These are phyloP conservation scores for Panicum virgatum DNA, from an alignment of 202 grass and related monocot genomes.

Conservation along the genomic window DNA sequence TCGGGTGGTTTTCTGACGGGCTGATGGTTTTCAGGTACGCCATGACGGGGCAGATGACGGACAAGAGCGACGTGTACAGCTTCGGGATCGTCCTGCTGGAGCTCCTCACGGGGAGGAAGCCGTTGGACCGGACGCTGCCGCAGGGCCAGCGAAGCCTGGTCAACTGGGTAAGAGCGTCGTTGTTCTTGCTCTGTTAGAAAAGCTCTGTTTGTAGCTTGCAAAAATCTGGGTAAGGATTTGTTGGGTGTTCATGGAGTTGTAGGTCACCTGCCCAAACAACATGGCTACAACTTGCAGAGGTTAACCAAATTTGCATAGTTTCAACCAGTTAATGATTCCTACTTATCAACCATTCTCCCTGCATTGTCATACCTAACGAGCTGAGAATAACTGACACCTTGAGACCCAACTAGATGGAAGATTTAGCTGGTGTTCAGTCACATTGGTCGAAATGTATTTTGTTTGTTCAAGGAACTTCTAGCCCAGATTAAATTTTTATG, in stretches of 20 bases:
- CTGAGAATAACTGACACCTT: background rate
- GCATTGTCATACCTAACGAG: constrained; percentile 11
- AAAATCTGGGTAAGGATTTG: background rate
- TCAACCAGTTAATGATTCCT: background rate
- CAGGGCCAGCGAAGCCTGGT: constrained; percentile 65
- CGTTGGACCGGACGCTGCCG: constrained; percentile 56
- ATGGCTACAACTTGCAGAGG: background rate
- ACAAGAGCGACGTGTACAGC: constrained; percentile 79
- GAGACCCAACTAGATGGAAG: background rate
- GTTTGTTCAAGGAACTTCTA: background rate
- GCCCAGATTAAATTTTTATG: background rate
- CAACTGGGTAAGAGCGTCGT: constrained; percentile 51
- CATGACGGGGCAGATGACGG: constrained; percentile 60
- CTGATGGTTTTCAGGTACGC: constrained; percentile 38
- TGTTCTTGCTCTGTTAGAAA: background rate
- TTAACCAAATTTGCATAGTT: background rate
- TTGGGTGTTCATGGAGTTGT: background rate
- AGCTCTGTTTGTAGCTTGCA: background rate
- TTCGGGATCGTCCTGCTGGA: constrained; percentile 73
- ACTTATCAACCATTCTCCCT: background rate
- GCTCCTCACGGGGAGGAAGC: constrained; percentile 71
- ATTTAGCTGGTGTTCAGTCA: background rate
- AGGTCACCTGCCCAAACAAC: constrained; percentile 8
- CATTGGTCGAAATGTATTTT: background rate
- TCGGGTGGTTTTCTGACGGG: background rate